A percentile compares a stretch with the other conserved stretches of the same genome.
Evolutionary conservation across 495 filamentous ascomycete genomes (phyloP).

Genomic region (Xylaria intraflava): DNA sequence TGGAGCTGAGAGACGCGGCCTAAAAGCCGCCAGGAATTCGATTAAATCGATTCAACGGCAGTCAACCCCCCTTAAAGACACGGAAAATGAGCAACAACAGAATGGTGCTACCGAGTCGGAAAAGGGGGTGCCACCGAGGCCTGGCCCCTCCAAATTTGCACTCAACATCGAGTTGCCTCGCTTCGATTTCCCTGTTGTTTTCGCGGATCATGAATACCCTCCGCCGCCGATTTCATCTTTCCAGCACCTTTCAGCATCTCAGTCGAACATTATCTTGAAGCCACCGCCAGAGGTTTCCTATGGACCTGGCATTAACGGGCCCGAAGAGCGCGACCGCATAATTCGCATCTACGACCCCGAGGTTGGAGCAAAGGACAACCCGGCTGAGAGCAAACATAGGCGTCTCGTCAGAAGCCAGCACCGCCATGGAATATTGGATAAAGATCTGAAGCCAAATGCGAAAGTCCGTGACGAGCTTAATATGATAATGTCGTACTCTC

Average conservation of each 20-base stretch:
- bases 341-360: constrained; percentile 92
- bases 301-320: constrained; percentile 71
- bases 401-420: constrained; percentile 79
- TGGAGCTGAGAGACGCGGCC: constrained; percentile 67
- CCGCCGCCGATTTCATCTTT: constrained; percentile 72
- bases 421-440: constrained; percentile 84
- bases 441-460: constrained; percentile 93
- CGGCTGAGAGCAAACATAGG: constrained; percentile 91
- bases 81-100: constrained; percentile 32
- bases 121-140: constrained; percentile 44
- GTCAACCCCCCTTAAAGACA: constrained; percentile 17
- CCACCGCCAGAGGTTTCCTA: constrained; percentile 75
- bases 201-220: constrained; percentile 87
- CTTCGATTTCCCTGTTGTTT: constrained; percentile 94
- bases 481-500: constrained; percentile 82
- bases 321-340: constrained; percentile 52
- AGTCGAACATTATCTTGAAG: constrained; percentile 63
- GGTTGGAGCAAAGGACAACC: constrained; percentile 80
- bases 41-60: constrained; percentile 30
- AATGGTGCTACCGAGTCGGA: constrained; percentile 27
- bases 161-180: constrained; percentile 88
- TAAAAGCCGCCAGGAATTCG: constrained; percentile 44
- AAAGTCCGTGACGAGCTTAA: constrained; percentile 93
- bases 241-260: constrained; percentile 52
- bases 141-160: constrained; percentile 48